Percentiles rank a stretch among this genome's conserved stretches.
Evolutionary conservation across 106 monocot species (phyloP).

Genomic region (Posidonia australis): DNA sequence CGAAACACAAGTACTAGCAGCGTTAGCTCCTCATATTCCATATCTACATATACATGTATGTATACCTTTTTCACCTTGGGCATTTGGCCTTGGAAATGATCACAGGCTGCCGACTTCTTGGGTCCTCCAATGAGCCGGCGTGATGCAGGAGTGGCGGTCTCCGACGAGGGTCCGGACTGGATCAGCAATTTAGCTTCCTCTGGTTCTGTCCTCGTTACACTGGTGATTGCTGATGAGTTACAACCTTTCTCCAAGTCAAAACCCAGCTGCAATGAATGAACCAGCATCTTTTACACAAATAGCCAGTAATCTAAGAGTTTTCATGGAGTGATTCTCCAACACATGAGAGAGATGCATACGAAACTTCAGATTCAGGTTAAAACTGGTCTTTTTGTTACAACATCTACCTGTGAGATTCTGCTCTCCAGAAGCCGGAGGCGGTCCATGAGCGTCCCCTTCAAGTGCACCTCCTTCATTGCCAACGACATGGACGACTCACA

Average conservation of each 20-base stretch:
- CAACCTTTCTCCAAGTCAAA: conserved; percentile 13
- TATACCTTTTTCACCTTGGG: conserved; percentile 1
- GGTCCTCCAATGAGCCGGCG: background rate
- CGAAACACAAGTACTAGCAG: background rate
- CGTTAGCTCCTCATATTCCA: background rate
- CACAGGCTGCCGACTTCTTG: background rate
- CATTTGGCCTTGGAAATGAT: background rate
- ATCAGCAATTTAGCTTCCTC: background rate
- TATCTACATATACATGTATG: too few relatives aligned
- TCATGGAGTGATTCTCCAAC: background rate
- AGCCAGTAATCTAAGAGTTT: too few relatives aligned
- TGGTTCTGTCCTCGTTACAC: background rate
- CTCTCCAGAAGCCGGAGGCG: conserved; percentile 53
- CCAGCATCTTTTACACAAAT: background rate
- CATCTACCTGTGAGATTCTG: conserved; percentile 50
- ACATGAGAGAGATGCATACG: background rate
- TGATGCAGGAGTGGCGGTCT: conserved; percentile 3
- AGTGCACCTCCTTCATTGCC: conserved; percentile 24
- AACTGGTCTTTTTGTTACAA: background rate
- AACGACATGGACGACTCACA: conserved; percentile 14
- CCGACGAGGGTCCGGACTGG: background rate
- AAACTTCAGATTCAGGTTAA: background rate
- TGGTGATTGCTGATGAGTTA: background rate
- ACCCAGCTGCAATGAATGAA: conserved; percentile 14
- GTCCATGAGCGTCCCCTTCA: conserved; percentile 43